These are phyloP conservation scores for Phytophthora pinifolia DNA, from an alignment of 352 stramenopile genomes.

Conservation along the genomic window DNA sequence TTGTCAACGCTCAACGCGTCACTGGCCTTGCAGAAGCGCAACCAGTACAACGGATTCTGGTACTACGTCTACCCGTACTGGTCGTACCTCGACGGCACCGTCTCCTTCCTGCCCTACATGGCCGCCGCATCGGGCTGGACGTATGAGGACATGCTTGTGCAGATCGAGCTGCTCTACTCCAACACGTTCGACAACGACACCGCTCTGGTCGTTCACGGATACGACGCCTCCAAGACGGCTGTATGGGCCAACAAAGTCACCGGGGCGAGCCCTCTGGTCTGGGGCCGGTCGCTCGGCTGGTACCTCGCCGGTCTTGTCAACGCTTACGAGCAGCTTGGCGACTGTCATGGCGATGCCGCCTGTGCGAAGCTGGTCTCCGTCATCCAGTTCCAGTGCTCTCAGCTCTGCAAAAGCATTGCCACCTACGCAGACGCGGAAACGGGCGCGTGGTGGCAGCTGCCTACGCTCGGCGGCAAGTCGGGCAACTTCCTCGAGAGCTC, in stretches of 20 bases:
- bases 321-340: slow-evolving; percentile 20
- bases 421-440: slow-evolving; percentile 20
- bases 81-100: slow-evolving; percentile 32
- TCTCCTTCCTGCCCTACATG: slow-evolving; percentile 35
- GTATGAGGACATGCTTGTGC: slow-evolving; percentile 30
- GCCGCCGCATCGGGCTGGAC: slow-evolving; percentile 24
- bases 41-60: slow-evolving; percentile 32
- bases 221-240: slow-evolving; percentile 29
- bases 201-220: slow-evolving; percentile 21
- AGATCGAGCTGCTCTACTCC: slow-evolving; percentile 28
- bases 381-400: slow-evolving; percentile 22
- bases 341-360: slow-evolving; percentile 10
- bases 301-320: slow-evolving; percentile 31
- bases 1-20: slow-evolving; percentile 22
- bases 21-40: slow-evolving; percentile 24
- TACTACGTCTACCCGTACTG: slow-evolving; percentile 34
- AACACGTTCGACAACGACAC: slow-evolving; percentile 28
- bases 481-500: slow-evolving; percentile 36
- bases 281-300: slow-evolving; percentile 28
- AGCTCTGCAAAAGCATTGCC: slow-evolving; percentile 22
- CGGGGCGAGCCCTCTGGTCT: slow-evolving; percentile 25
- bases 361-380: slow-evolving; percentile 9
- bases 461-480: slow-evolving; percentile 21
- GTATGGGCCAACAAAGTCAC: slow-evolving; percentile 30
- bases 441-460: slow-evolving; percentile 31